Evolutionary conservation across 208 protist genomes (phyloP).

Genomic region (Acanthamoeba culbertsoni): DNA sequence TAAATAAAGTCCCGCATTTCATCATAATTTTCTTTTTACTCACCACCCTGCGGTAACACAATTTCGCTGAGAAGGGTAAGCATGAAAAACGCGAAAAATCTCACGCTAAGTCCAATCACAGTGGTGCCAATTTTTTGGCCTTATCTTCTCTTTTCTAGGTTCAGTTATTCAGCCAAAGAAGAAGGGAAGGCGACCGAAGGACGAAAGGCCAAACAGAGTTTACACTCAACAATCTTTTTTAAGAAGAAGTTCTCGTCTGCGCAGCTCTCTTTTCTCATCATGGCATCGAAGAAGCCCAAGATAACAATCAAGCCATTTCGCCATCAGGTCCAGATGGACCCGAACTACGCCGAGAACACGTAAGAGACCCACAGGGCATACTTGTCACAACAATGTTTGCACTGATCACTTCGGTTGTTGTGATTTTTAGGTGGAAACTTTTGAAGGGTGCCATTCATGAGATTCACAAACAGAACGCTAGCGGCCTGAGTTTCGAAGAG

Average conservation of each 20-base stretch:
- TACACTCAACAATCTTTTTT: too few relatives aligned
- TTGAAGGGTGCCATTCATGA: slow-evolving; percentile 77
- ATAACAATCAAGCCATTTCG: slow-evolving; percentile 60
- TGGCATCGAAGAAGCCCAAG: slow-evolving; percentile 44
- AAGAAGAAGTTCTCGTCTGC: too few relatives aligned
- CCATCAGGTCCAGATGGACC: slow-evolving; percentile 53
- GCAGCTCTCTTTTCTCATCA: too few relatives aligned
- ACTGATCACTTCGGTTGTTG: background rate
- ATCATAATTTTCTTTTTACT: too few relatives aligned
- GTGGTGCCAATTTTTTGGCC: background rate
- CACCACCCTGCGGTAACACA: too few relatives aligned
- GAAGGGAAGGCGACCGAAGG: background rate
- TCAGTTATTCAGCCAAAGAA: too few relatives aligned
- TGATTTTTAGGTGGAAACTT: slow-evolving; percentile 53
- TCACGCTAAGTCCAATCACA: background rate
- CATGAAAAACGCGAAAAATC: background rate
- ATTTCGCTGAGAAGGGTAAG: background rate
- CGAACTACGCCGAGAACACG: slow-evolving; percentile 69
- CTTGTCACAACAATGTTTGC: background rate
- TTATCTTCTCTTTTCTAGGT: background rate
- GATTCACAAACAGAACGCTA: slow-evolving; percentile 83
- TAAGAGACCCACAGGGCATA: background rate
- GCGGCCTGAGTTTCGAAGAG: slow-evolving; percentile 81
- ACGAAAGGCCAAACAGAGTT: background rate
- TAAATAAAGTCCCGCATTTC: too few relatives aligned